A percentile compares a stretch with the other conserved stretches of the same genome.
phyloP scores from a whole-genome alignment of 1,139 yeast genomes.

The Pichia sp. region DNA sequence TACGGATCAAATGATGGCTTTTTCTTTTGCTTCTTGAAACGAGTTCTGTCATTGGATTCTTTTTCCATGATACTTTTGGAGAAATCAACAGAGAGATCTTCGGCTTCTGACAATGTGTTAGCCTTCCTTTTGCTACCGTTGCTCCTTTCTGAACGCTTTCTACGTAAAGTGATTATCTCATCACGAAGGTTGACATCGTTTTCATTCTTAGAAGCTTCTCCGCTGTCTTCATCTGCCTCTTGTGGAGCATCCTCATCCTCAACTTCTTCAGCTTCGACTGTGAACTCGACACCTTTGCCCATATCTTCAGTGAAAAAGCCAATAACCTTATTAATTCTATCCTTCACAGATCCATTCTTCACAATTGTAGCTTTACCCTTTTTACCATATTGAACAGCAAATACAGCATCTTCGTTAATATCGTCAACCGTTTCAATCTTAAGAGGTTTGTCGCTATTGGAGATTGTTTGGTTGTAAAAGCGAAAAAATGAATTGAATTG shows the following conservation, averaged over 20 bases:
- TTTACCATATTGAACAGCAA: slow-evolving; percentile 16
- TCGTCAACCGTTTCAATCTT: slow-evolving; percentile 2
- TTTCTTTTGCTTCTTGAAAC: slow-evolving; percentile 32
- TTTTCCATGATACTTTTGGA: slow-evolving; percentile 44
- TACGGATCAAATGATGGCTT: slow-evolving; percentile 63
- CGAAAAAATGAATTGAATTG: slow-evolving; percentile 17
- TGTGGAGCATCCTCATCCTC: slow-evolving; percentile 15
- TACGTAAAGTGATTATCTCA: slow-evolving; percentile 54
- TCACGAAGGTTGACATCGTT: slow-evolving; percentile 34
- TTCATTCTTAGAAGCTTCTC: slow-evolving; percentile 2
- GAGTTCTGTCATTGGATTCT: slow-evolving; percentile 23
- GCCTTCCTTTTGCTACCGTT: slow-evolving; percentile 17
- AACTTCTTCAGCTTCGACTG: slow-evolving; percentile 16
- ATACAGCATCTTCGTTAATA: slow-evolving; percentile 1
- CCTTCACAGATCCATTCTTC: slow-evolving; percentile 3
- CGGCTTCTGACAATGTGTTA: slow-evolving; percentile 15
- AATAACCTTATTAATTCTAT: slow-evolving; percentile 18
- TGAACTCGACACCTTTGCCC: slow-evolving; percentile 15
- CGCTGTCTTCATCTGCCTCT: slow-evolving; percentile 10
- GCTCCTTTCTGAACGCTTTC: slow-evolving; percentile 24
- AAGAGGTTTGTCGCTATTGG: neutral
- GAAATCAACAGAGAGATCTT: slow-evolving; percentile 40
- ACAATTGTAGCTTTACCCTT: slow-evolving; percentile 7
- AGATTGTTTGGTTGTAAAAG: slow-evolving; percentile 12
- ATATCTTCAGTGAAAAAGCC: slow-evolving; percentile 15